Evolutionary conservation across 2,329 filamentous ascomycete species (phyloP).

Genomic region (Triangularia setosa): DNA sequence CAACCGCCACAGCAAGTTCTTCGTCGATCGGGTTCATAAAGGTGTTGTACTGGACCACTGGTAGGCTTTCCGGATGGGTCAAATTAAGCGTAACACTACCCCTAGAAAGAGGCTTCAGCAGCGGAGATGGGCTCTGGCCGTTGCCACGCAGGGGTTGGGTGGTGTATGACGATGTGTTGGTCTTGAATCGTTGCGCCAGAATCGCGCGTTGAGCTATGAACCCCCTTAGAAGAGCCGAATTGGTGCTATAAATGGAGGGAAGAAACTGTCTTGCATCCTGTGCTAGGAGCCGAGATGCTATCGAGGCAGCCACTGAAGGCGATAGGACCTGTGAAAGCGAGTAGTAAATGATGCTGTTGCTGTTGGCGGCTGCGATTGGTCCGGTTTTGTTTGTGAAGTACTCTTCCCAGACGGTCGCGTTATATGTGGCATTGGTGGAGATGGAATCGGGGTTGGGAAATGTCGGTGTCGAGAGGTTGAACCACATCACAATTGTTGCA

Average conservation of each 20-base stretch:
- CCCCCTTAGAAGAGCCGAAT: constrained; percentile 8
- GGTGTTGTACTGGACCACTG: constrained; percentile 22
- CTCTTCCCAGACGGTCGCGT: constrained; percentile 23
- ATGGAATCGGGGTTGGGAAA: constrained; percentile 24
- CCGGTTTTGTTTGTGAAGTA: constrained; percentile 23
- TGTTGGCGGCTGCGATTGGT: constrained; percentile 17
- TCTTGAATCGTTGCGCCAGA: constrained; percentile 14
- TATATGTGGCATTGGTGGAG: constrained; percentile 21
- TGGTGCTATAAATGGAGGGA: constrained; percentile 13
- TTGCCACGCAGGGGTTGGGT: constrained; percentile 12
- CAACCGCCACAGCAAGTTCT: constrained; percentile 16
- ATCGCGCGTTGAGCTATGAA: constrained; percentile 19
- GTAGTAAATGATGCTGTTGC: constrained; percentile 15
- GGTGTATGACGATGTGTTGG: constrained; percentile 4
- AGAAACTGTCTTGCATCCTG: constrained; percentile 15
- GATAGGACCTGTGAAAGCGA: constrained; percentile 15
- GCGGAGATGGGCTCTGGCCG: constrained; percentile 15
- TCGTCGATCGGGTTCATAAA: constrained; percentile 22
- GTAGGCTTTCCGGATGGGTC: constrained; percentile 11
- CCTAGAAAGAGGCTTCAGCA: constrained; percentile 21
- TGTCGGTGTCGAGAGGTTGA: constrained; percentile 14
- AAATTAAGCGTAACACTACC: constrained; percentile 19
- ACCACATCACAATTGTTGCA: constrained; percentile 16
- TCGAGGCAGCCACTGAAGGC: constrained; percentile 1
- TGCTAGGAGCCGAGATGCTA: constrained; percentile 10